A percentile compares a stretch with the other conserved stretches of the same genome.
These are phyloP conservation scores for Aspergillus tanneri DNA, from an alignment of 2,329 filamentous ascomycete species.

Conservation along the genomic window DNA sequence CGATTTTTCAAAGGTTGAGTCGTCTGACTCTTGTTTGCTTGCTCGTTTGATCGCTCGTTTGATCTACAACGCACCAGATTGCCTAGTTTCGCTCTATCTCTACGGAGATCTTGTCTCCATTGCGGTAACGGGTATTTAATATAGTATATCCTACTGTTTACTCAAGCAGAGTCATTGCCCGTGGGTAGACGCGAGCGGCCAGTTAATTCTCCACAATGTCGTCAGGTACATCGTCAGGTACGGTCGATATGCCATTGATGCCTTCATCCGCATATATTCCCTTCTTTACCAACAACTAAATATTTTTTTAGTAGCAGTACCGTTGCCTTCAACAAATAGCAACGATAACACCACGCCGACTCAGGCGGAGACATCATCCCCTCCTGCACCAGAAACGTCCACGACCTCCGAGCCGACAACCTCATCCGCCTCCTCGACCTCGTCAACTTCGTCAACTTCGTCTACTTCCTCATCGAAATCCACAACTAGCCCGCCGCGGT, in stretches of 20 bases:
- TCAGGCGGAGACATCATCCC: conserved; percentile 11
- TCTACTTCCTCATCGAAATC: conserved; percentile 15
- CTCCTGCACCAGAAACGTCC: conserved; percentile 13
- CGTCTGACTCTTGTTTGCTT: too few relatives aligned
- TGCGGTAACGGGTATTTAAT: too few relatives aligned
- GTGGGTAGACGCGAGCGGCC: background rate
- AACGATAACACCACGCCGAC: conserved; percentile 15
- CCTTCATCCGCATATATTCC: background rate
- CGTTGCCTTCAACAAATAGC: conserved; percentile 9
- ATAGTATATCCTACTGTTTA: too few relatives aligned
- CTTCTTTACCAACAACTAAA: background rate
- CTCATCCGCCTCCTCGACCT: conserved; percentile 18
- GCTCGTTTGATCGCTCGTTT: too few relatives aligned
- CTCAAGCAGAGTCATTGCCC: background rate
- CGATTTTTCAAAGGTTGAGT: background rate
- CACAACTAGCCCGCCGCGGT: conserved; percentile 14
- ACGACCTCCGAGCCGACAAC: conserved; percentile 21
- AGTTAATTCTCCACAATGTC: background rate
- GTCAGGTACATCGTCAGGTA: background rate
- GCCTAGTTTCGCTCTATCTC: too few relatives aligned
- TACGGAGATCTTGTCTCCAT: too few relatives aligned
- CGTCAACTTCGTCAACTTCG: conserved; percentile 21
- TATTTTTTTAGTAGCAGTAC: conserved; percentile 4
- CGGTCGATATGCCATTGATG: background rate
- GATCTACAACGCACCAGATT: too few relatives aligned